Evolutionary conservation across 306 rosid genomes (phyloP).

Genomic region (Dryas alaskensis): DNA sequence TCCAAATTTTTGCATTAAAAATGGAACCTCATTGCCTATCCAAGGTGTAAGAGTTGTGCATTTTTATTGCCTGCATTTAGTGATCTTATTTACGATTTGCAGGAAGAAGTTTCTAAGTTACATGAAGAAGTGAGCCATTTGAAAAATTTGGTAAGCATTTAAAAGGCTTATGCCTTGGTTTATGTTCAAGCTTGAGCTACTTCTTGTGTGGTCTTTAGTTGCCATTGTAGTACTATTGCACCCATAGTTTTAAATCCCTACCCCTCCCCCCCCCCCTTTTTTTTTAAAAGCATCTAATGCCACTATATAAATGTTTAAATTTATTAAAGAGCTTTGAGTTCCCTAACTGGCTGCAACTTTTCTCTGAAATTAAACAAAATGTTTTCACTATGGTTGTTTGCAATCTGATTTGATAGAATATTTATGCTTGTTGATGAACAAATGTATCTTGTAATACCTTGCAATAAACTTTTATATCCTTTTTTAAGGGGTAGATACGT

Average conservation of each 20-base stretch:
- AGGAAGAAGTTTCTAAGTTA: slow-evolving; percentile 69
- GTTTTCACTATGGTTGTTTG: not conserved
- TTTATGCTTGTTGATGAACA: not conserved
- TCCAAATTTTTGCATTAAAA: not conserved
- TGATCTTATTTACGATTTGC: slow-evolving; percentile 36
- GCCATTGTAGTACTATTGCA: not conserved
- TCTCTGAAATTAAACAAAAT: not conserved
- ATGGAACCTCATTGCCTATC: not conserved
- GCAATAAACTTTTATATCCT: not conserved
- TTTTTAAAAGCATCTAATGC: not conserved
- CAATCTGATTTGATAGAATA: not conserved
- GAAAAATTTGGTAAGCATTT: slow-evolving; percentile 59
- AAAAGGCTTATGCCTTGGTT: slow-evolving; percentile 12
- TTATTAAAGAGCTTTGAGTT: not conserved
- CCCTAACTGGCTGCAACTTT: not conserved
- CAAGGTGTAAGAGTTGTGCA: not conserved
- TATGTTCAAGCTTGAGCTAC: slow-evolving; percentile 13
- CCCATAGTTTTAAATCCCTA: not conserved
- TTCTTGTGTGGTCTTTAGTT: slow-evolving; percentile 6
- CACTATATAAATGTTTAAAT: not conserved
- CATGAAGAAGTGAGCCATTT: slow-evolving; percentile 41
- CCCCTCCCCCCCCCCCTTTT: not conserved
- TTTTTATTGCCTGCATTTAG: slow-evolving; percentile 3
- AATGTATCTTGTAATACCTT: not conserved
- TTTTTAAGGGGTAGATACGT: slow-evolving; percentile 8